Base-by-base conservation (phyloP, 2,329 filamentous ascomycete species). In the Graphilbum fragrans region DNA sequence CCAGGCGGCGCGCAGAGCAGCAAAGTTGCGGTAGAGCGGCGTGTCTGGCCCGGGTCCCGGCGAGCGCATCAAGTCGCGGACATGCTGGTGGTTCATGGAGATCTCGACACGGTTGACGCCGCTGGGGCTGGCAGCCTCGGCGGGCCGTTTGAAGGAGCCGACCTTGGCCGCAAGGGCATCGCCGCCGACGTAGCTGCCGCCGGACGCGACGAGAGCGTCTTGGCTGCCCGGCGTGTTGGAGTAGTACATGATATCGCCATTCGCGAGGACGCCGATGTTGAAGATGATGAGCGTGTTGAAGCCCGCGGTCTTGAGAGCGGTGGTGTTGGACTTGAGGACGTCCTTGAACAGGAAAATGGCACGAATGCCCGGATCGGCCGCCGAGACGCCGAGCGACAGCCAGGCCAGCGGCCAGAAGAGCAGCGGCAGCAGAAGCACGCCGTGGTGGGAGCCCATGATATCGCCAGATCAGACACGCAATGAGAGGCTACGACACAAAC, bases 101-200 rank as follows among this genome's bases (percentile, higher is more conserved):
- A 67, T 58, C 22, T 38, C 37, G 39, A 33, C 34, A 19, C 20
- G 38, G 61, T n/a, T n/a, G n/a, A n/a, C n/a, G n/a, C n/a, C n/a
- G n/a, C n/a, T n/a, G n/a, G n/a, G n/a, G n/a, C n/a, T n/a, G n/a
- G n/a, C n/a, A n/a, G n/a, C n/a, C n/a, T n/a, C n/a, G n/a, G n/a
- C n/a, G n/a, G n/a, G n/a, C n/a, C n/a, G n/a, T n/a, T n/a, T n/a
- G n/a, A n/a, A n/a, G n/a, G n/a, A n/a, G n/a, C n/a, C n/a, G n/a
- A n/a, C n/a, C n/a, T n/a, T n/a, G n/a, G n/a, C n/a, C n/a, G n/a
- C n/a, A n/a, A n/a, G n/a, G n/a, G n/a, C 64, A 8, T 57, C 59
- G 39, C 68, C 64, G 12, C 67, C 69, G 7, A 70, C 61, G 44
- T 73, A 73, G 25, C 61, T 50, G 18, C 63, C 61, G 25, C 53